phyloP scores from a whole-genome alignment of 805 yeast species.

The Phaffomyces opuntiae region DNA sequence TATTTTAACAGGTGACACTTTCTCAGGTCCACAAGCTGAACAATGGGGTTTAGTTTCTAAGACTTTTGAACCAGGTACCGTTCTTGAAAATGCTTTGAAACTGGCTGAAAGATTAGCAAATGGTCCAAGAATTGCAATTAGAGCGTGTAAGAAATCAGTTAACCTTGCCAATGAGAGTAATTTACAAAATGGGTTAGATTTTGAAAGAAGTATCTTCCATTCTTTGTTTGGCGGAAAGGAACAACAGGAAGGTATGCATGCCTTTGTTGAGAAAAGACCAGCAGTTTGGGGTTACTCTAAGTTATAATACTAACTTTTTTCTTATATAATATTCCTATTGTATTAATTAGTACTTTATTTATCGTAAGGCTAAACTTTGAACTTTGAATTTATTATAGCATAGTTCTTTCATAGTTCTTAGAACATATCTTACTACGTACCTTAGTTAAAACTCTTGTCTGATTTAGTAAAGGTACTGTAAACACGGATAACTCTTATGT shows the following conservation, averaged over 20 bases:
- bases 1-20: constrained; percentile 39
- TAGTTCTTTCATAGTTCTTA: too few relatives aligned
- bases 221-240: constrained; percentile 38
- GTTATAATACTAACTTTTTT: constrained; percentile 3
- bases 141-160: constrained; percentile 41
- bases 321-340: too few relatives aligned
- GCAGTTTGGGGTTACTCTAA: constrained; percentile 23
- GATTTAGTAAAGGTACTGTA: too few relatives aligned
- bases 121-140: constrained; percentile 36
- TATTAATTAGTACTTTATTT: too few relatives aligned
- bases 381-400: too few relatives aligned
- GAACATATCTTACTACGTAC: too few relatives aligned
- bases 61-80: constrained; percentile 31
- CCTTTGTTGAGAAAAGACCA: constrained; percentile 40
- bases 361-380: too few relatives aligned
- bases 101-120: constrained; percentile 36
- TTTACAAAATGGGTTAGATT: constrained; percentile 32
- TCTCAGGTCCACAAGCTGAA: constrained; percentile 38
- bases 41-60: constrained; percentile 42
- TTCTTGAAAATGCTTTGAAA: constrained; percentile 36
- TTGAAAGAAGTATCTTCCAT: constrained; percentile 40
- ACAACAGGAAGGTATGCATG: constrained; percentile 44
- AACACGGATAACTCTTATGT: too few relatives aligned
- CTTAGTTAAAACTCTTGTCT: too few relatives aligned
- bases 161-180: constrained; percentile 31